Conservation (phyloP, 2,329 filamentous ascomycete genomes). For the Sporothrix humicola region DNA sequence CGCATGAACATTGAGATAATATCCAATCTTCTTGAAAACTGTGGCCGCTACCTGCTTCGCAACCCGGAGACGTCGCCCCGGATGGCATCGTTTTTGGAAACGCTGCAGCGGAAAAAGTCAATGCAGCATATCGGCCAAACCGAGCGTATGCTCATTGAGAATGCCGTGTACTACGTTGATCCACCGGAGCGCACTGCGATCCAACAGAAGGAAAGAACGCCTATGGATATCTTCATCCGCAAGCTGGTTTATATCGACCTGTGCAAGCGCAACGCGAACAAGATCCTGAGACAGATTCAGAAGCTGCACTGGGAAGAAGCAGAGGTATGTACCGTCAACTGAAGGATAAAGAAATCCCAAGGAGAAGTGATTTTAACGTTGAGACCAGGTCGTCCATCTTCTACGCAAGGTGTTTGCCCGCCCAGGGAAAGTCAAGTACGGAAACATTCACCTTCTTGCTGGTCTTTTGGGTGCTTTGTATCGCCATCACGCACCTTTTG, state of each 20-base stretch:
- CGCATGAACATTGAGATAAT: constrained; percentile 99
- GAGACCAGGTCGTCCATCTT: constrained; percentile 42
- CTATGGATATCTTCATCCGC: constrained; percentile 88
- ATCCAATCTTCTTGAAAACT: constrained; percentile 93
- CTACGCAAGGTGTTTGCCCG: constrained; percentile 93
- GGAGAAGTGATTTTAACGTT: not conserved
- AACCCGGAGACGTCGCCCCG: constrained; percentile 91
- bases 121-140: constrained; percentile 94
- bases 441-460: constrained; percentile 91
- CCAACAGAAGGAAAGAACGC: constrained; percentile 93
- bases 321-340: constrained; percentile 59
- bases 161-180: constrained; percentile 97
- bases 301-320: constrained; percentile 97
- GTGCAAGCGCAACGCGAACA: constrained; percentile 91
- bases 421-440: constrained; percentile 96
- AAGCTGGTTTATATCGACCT: constrained; percentile 93
- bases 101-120: constrained; percentile 91
- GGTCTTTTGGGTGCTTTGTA: constrained; percentile 88
- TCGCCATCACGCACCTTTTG: constrained; percentile 89
- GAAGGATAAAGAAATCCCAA: not conserved
- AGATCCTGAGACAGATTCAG: constrained; percentile 90
- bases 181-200: constrained; percentile 92
- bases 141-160: constrained; percentile 97
- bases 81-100: constrained; percentile 94
- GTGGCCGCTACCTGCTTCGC: constrained; percentile 88